Base-by-base conservation (phyloP, 2,329 filamentous ascomycete species). In the Pestalotiopsis sp. region DNA sequence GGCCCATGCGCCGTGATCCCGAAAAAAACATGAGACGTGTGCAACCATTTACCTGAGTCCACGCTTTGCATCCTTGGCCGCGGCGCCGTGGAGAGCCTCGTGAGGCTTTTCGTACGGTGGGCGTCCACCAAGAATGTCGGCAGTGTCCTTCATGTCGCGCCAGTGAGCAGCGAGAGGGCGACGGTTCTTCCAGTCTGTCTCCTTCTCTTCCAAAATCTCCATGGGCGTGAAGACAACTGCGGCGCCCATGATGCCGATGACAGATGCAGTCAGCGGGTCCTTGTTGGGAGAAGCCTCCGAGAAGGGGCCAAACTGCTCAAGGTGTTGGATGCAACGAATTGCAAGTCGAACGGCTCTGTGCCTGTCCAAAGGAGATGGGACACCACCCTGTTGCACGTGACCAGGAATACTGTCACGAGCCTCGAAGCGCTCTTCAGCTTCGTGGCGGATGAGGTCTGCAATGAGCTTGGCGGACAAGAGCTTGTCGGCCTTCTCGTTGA, bases 391-490 rank as follows among this genome's bases (percentile, higher is more conserved):
- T 81, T 98, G 95, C 73, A 97, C 95, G 82, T 98, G 95, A 14
- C 95, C 95, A 0, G 95, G 95, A 65, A 97, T 95, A 73, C 94
- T 95, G 78, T 96, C 92, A 70, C 95, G 91, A 61, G 93, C 93
- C 81, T 99, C 96, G 78, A 99, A 99, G 17, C 94, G 91, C 72
- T 94, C 94, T 74, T 93, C 91, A 9, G 94, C 93, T 81, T 98
- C 96, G 74, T 97, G 94, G 69, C 93, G 93, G 82, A 99, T 97
- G 82, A 98, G 98, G 78, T 95, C 92, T 41, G 95, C 95, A 76
- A 99, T 95, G 69, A 98, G 89, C 80, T 97, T 94, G 20, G 96
- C 97, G 64, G 88, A 93, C 85, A 98, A 98, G 17, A 95, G 95
- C 76, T 88, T 90, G 76, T 93, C 97, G 6, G 96, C 93, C 81